phyloP scores from a whole-genome alignment of 129 eudicot species.

The Tagetes patula region DNA sequence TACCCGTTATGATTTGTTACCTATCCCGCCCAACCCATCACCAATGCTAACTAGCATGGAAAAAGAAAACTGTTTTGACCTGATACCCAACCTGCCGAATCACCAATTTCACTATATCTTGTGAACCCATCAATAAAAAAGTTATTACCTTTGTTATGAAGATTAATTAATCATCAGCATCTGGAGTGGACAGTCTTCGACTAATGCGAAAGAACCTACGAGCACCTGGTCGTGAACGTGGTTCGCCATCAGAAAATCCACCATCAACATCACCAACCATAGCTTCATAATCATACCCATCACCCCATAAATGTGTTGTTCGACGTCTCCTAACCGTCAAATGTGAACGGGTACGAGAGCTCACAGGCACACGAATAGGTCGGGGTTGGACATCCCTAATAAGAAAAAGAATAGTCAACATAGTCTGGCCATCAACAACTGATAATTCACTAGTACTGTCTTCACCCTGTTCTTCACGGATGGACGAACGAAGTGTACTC shows the following conservation, averaged over 20 bases:
- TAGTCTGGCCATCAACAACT: conserved; percentile 51
- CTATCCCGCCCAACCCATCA: too few species aligned
- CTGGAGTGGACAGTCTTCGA: conserved; percentile 36
- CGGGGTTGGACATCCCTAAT: conserved; percentile 48
- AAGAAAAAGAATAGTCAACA: conserved; percentile 62
- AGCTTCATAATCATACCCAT: conserved; percentile 45
- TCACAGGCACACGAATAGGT: conserved; percentile 49
- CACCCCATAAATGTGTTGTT: conserved; percentile 63
- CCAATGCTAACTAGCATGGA: background rate
- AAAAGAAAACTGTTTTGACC: background rate
- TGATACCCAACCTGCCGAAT: background rate
- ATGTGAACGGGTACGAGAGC: conserved; percentile 49
- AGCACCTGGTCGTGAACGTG: conserved; percentile 28
- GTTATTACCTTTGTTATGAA: conserved; percentile 16
- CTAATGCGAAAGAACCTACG: conserved; percentile 30
- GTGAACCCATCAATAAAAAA: conserved; percentile 14
- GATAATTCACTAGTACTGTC: conserved; percentile 39
- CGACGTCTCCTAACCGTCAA: conserved; percentile 52
- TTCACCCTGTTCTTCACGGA: conserved; percentile 53
- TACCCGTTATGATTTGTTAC: background rate
- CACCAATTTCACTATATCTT: background rate
- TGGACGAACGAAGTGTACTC: conserved; percentile 61
- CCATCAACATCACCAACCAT: conserved; percentile 46
- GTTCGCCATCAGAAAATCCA: conserved; percentile 52
- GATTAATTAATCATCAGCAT: conserved; percentile 38